Conservation (phyloP, 2,329 filamentous ascomycete genomes). For the Phoma sp. region DNA sequence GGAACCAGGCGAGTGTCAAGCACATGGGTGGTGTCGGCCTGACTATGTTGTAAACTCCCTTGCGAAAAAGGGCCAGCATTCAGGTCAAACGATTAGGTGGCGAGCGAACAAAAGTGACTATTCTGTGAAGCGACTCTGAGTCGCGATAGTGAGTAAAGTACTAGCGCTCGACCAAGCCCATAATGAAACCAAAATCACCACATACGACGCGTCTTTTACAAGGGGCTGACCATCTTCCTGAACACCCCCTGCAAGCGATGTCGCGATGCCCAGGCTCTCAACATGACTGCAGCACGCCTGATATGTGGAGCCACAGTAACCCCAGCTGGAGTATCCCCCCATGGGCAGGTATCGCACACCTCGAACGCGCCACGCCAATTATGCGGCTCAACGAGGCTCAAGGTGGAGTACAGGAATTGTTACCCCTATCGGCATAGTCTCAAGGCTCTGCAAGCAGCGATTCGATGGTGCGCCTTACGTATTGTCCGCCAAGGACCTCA, state of each 20-base stretch:
- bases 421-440: neutral
- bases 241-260: neutral
- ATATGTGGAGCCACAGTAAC: slow-evolving; percentile 7
- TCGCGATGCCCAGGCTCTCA: slow-evolving; percentile 8
- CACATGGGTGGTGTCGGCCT: slow-evolving; percentile 86
- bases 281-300: slow-evolving; percentile 3
- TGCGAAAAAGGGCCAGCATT: neutral
- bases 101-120: neutral
- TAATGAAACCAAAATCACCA: neutral
- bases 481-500: slow-evolving; percentile 2
- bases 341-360: slow-evolving; percentile 4
- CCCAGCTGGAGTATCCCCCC: slow-evolving; percentile 7
- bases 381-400: slow-evolving; percentile 23
- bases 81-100: neutral
- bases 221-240: neutral
- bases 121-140: neutral
- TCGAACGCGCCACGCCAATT: neutral
- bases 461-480: neutral
- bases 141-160: neutral
- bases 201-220: neutral
- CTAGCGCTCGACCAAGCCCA: neutral
- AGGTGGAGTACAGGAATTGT: slow-evolving; percentile 9
- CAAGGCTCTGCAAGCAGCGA: neutral
- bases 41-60: slow-evolving; percentile 70
- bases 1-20: slow-evolving; percentile 77